These are phyloP conservation scores for Royoungia palumana DNA, from an alignment of 768 basidiomycete species.

Conservation along the genomic window DNA sequence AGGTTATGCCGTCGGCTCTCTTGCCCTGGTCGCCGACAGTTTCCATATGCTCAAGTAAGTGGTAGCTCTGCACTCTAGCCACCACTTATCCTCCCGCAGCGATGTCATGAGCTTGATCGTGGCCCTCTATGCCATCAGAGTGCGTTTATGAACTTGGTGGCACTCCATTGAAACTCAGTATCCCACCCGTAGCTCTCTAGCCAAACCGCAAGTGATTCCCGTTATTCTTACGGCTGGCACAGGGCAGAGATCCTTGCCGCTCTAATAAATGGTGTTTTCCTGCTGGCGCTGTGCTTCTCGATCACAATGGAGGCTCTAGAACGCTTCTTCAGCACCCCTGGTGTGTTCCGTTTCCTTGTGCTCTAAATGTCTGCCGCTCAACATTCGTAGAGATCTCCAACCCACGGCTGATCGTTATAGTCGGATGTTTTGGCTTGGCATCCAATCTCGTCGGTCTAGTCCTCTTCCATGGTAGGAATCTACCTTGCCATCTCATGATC, in stretches of 20 bases:
- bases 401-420: constrained; percentile 83
- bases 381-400: constrained; percentile 72
- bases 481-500: constrained; percentile 1
- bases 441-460: constrained; percentile 93
- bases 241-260: constrained; percentile 95
- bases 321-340: constrained; percentile 82
- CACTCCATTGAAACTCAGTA: constrained; percentile 6
- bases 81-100: constrained; percentile 42
- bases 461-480: constrained; percentile 81
- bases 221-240: constrained; percentile 99
- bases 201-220: constrained; percentile 55
- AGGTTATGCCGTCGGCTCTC: constrained; percentile 95
- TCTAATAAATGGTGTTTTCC: constrained; percentile 93
- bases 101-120: constrained; percentile 96
- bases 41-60: constrained; percentile 98
- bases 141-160: constrained; percentile 18
- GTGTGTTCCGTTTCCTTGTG: constrained; percentile 36
- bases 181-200: constrained; percentile 54
- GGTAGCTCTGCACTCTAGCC: not conserved
- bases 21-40: constrained; percentile 93
- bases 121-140: constrained; percentile 92
- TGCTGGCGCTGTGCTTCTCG: constrained; percentile 94
- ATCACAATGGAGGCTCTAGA: constrained; percentile 90
- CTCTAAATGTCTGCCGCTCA: constrained; percentile 5
- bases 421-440: constrained; percentile 83